Conservation (phyloP, 2,329 filamentous ascomycete genomes). For the Trichothecium sympodiale region DNA sequence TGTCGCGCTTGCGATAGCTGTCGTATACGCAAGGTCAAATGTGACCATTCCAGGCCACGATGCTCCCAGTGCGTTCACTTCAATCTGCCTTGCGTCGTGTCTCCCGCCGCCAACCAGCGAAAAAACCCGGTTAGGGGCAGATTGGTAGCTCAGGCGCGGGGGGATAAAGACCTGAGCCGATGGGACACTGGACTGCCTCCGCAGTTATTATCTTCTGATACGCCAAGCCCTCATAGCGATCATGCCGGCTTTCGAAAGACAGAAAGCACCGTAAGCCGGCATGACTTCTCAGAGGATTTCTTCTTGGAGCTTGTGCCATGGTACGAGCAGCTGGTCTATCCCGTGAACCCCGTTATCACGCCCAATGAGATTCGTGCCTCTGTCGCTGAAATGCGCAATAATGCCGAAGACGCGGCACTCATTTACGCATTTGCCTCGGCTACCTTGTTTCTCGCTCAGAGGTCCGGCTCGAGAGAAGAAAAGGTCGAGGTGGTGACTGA, state of each 20-base stretch:
- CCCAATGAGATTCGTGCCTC: constrained; percentile 17
- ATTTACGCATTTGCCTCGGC: constrained; percentile 23
- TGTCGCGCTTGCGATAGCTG: constrained; percentile 6
- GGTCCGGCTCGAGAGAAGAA: constrained; percentile 15
- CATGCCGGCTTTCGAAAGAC: too few relatives aligned
- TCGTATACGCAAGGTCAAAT: constrained; percentile 6
- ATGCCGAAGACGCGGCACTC: constrained; percentile 21
- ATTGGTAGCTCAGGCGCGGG: constrained; percentile 22
- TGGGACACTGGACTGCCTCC: too few relatives aligned
- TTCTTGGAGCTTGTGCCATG: constrained; percentile 19
- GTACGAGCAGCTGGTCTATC: constrained; percentile 24
- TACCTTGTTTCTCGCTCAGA: constrained; percentile 22
- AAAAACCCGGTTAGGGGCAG: constrained; percentile 18
- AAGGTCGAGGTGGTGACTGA: constrained; percentile 18
- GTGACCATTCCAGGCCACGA: constrained; percentile 2
- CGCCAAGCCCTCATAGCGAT: neutral
- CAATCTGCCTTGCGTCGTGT: constrained; percentile 20
- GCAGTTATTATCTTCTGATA: too few relatives aligned
- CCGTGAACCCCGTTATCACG: constrained; percentile 22
- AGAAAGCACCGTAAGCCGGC: too few relatives aligned
- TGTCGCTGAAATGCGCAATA: constrained; percentile 20
- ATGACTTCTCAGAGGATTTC: constrained; percentile 19
- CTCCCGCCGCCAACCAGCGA: constrained; percentile 18
- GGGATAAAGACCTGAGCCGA: constrained; percentile 7
- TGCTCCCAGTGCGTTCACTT: constrained; percentile 22